Evolutionary conservation across 2,329 filamentous ascomycete species (phyloP), one percentile per base, ranked within the genome.

Genomic region (Fonsecaea monophora): DNA sequence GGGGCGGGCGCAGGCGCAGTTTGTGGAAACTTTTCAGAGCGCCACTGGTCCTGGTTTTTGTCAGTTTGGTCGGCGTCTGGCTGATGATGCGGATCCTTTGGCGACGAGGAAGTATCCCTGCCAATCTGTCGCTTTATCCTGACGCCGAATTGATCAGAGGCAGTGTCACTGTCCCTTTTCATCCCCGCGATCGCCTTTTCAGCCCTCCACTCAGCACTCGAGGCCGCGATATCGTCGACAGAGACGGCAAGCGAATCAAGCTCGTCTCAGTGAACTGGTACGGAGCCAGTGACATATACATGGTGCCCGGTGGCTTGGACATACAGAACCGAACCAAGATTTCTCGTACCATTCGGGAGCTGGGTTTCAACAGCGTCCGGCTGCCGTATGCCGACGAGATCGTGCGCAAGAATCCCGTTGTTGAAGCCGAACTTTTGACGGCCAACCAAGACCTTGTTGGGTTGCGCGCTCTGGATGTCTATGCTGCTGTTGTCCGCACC

Each of bases 311-410:
- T 40, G 89, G 88, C 0, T 80, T 91, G 45, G 87, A 90, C 69
- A 78, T 88, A 25, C 83, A 84, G 73, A 87, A 90, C 77, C 86
- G 89, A 42, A 80, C 79, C 64, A 81, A 82, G 21, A 90, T 91
- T 69, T 87, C 88, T 3, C 73, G 78, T 68, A 85, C 85, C 15
- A 89, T 91, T 74, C 83, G 84, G 61, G 74, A 75, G 9, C 79
- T 91, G 63, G 89, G 89, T 13, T 91, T 91, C 82, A 91, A 91
- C 79, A 89, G 87, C 73, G 89, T 91, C 55, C 83, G 89, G 2
- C 77, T 91, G 55, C 89, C 89, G 2, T 91, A 91, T 77, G 84
- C 87, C 18, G 89, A 91, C 77, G 88, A 91, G 78, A 82, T 90
- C 78, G 87, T 91, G 59, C 82, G 84, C 37, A 74, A 78, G 25